Evolutionary conservation across 352 stramenopile genomes (phyloP), one percentile per base, ranked within the genome.

Genomic region (Globisporangium solare): DNA sequence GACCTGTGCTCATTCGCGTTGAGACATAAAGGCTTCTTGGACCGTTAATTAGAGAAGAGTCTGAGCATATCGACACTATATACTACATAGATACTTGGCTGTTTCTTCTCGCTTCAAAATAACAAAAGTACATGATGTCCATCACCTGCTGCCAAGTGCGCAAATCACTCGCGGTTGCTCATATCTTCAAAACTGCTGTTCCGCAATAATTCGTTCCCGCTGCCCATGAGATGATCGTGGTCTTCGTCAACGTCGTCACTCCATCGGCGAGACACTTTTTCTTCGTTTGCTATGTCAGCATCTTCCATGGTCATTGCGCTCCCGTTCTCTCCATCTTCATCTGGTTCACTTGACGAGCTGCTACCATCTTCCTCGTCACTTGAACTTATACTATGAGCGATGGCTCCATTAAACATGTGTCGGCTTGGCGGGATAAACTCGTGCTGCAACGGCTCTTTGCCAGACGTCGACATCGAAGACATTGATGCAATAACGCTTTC

Each of bases 181-280:
- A 53, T 66, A 39, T 82, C 77, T 54, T 88, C 79, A 45, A 91
- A 83, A 48, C 71, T 82, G 56, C 68, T 74, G 54, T 70, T 73
- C 32, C 73, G 69, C 52, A 91, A 54, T 47, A 91, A 69, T 41
- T 91, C 81, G 53, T 86, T 89, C 31, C 81, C 79, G 52, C 79
- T 89, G 32, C 77, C 79, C 76, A 92, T 85, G 27, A 89, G 59
- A 53, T 86, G 77, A 51, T 89, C 82, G 60, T 87, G 74, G 14
- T 88, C 73, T 12, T 84, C 74, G 27, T 77, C 76, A 41, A 51
- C 42, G 15, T 85, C 56, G 11, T 66, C 51, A 72, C 70, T 10
- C 71, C 71, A 50, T 74, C 74, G 40, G 47, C 61, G 27, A 59
- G 48, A 6, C 56, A 51, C 45, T 49, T 60, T 66, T 62, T 49